A percentile compares a stretch with the other conserved stretches of the same genome.
Conservation (phyloP, 2,329 filamentous ascomycete genomes). For the Exophiala aquamarina region DNA sequence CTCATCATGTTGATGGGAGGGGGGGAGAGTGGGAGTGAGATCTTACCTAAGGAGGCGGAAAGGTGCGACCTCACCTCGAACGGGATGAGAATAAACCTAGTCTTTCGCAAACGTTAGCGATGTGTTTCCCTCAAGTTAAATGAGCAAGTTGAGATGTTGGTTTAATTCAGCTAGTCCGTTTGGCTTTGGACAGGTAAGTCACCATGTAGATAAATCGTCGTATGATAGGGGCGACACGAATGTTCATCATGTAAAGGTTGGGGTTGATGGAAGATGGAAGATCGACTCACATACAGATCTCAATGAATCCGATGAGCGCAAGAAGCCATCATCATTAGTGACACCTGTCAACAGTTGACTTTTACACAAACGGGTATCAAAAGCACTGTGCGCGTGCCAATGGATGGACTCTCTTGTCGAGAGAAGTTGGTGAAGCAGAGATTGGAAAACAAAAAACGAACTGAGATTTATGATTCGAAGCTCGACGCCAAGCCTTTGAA, state of each 20-base stretch:
- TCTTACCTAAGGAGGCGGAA: not conserved
- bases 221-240: conserved; percentile 65
- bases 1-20: conserved; percentile 40
- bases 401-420: no score
- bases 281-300: conserved; percentile 7
- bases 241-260: conserved; percentile 52
- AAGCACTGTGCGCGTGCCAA: no score
- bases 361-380: no score
- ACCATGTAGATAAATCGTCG: conserved; percentile 48
- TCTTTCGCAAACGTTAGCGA: not conserved
- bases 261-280: conserved; percentile 13
- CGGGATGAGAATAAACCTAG: not conserved
- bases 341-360: no score
- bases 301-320: not conserved
- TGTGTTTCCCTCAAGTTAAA: not conserved
- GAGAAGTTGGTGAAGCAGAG: not conserved
- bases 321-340: no score
- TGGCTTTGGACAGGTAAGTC: conserved; percentile 62
- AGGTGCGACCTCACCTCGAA: no score
- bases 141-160: not conserved
- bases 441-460: conserved; percentile 4
- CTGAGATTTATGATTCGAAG: conserved; percentile 1
- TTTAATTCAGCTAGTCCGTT: conserved; percentile 58
- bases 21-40: not conserved
- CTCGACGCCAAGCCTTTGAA: conserved; percentile 13